A percentile compares a stretch with the other conserved stretches of the same genome.
phyloP scores from a whole-genome alignment of 2,329 filamentous ascomycete species.

The Xylaria sp. region DNA sequence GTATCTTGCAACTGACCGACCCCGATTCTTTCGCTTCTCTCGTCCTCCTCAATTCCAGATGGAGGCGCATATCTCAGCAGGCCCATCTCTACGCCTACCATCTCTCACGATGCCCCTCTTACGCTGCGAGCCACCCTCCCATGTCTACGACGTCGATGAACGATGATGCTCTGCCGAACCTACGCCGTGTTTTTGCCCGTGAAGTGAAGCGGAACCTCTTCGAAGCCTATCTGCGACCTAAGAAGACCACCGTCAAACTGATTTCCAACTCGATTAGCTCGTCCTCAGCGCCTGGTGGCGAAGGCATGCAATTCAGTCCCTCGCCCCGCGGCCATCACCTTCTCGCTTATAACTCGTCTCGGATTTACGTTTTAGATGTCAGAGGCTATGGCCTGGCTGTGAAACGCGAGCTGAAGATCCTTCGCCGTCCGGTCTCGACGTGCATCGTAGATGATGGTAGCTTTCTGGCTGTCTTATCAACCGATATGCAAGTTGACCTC shows the following conservation, averaged over 20 bases:
- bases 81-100: slow-evolving; percentile 72
- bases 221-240: slow-evolving; percentile 77
- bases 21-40: slow-evolving; percentile 75
- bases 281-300: slow-evolving; percentile 82
- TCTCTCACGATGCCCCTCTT: slow-evolving; percentile 70
- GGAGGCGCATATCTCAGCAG: slow-evolving; percentile 72
- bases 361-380: slow-evolving; percentile 82
- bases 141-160: slow-evolving; percentile 52
- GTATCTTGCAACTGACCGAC: slow-evolving; percentile 70
- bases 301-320: slow-evolving; percentile 85
- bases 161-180: slow-evolving; percentile 64
- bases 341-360: slow-evolving; percentile 85
- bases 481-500: slow-evolving; percentile 86
- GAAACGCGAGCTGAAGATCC: slow-evolving; percentile 81
- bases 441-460: slow-evolving; percentile 83
- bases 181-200: slow-evolving; percentile 74
- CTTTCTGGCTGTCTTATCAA: slow-evolving; percentile 81
- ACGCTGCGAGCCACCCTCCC: slow-evolving; percentile 60
- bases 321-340: slow-evolving; percentile 80
- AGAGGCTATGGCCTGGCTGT: slow-evolving; percentile 69
- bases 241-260: slow-evolving; percentile 77
- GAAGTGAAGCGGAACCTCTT: slow-evolving; percentile 83
- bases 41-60: slow-evolving; percentile 72
- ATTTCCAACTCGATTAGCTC: slow-evolving; percentile 87
- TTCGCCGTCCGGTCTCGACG: slow-evolving; percentile 78